Base-by-base conservation (phyloP, 495 filamentous ascomycete genomes). In the Aspergillus ostianus region DNA sequence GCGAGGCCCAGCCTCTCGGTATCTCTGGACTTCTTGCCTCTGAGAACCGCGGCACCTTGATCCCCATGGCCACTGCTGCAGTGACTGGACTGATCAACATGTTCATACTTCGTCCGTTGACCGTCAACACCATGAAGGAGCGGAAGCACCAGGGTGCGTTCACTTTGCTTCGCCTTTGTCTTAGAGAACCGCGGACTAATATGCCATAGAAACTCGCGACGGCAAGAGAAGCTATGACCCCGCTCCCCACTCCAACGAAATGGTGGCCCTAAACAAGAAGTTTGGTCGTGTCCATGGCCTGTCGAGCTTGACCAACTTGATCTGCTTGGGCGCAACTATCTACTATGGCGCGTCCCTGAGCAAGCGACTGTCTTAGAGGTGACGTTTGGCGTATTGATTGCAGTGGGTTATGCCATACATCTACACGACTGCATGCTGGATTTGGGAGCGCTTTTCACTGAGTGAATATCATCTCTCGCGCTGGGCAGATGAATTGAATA, bases 191-290 rank as follows among this genome's bases (percentile, higher is more conserved):
- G 27, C 7, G 0, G 30, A 26, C 12, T 41, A 5, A 41, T 15
- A 15, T 46, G 20, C 29, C 44, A 9, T 64, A 83, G 89, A 91
- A 80, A 86, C 87, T 52, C 77, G 81, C 57, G 93, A 97, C 70
- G 90, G 91, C 56, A 96, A 94, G 81, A 87, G 85, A 70, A 86
- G 84, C 72, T 87, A 90, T 62, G 92, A 96, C 56, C 70, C 77
- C 23, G 80, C 82, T 17, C 85, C 90, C 32, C 88, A 93, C 62
- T 91, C 87, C 6, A 81, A 87, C 69, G 90, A 90, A 75, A 97
- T 97, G 92, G 61, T 80, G 60, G 79, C 78, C 26, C 70, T 98
- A 68, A 97, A 96, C 77, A 89, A 84, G 77, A 78, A 76, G 65
- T 98, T 98, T 76, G 82, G 81, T 6, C 81, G 78, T 47, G 74